Evolutionary conservation across 495 filamentous ascomycete genomes (phyloP), one percentile per base, ranked within the genome.

Genomic region (Lepidopterella palustris): DNA sequence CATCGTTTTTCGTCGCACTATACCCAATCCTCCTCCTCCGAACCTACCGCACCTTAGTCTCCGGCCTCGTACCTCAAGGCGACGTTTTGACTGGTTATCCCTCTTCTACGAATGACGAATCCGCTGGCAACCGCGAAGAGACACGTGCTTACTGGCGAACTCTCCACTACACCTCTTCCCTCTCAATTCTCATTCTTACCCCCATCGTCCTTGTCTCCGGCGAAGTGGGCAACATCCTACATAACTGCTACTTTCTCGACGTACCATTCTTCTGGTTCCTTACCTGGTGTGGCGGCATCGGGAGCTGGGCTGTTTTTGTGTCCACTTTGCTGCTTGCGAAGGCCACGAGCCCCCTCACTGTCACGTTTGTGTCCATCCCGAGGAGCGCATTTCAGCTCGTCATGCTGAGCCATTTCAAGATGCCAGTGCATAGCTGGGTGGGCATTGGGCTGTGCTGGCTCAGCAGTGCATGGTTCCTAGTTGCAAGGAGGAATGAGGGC

Each of bases 241-340:
- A 73, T 6, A 81, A 80, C 55, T 76, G 78, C 58, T 78, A 80
- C 53, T 72, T 78, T 63, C 72, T 81, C 8, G 79, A 82, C 53
- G 71, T 78, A 6, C 71, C 77, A 1, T 78, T 69, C 61, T 78
- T 78, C 68, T 78, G 77, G 77, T 60, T 78, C 45, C 67, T 77
- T 63, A 68, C 68, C 20, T 45, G 71, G 25, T 69, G 68, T 55
- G 69, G 68, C 40, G 73, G 71, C 4, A 20, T 78, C 62, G 59
- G 69, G 53, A 39, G 72, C 65, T 74, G 66, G 60, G 64, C 72
- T 3, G 70, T 77, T 8, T 77, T 78, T 61, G 63, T 60, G n/a
- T 53, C 67, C 9, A 75, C 74, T 4, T 65, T 76, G 26, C 58
- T 76, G 15, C 62, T 76, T 9, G 73, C 71, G 10, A 71, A 73